These are phyloP conservation scores for Teunomyces kruisii DNA, from an alignment of 805 yeast species.

Conservation along the genomic window DNA sequence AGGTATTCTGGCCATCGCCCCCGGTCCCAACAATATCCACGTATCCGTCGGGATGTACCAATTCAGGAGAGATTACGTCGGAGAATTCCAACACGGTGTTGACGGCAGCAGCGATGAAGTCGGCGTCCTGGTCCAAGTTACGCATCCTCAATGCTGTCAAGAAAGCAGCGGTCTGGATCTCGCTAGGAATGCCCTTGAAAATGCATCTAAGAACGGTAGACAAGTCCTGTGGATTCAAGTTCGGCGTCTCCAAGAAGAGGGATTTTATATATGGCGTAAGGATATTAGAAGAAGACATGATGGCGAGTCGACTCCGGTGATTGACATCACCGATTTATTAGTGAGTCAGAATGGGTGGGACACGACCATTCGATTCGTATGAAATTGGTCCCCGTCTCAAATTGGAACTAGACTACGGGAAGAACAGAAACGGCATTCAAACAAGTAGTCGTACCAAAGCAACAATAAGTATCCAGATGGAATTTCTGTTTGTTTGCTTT, in stretches of 20 bases:
- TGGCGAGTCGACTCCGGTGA: not conserved
- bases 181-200: slow-evolving; percentile 59
- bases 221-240: slow-evolving; percentile 63
- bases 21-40: slow-evolving; percentile 98
- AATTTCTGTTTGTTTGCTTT: too few relatives aligned
- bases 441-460: too few relatives aligned
- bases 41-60: slow-evolving; percentile 51
- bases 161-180: slow-evolving; percentile 75
- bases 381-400: too few relatives aligned
- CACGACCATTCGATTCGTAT: not conserved
- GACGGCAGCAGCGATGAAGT: slow-evolving; percentile 84
- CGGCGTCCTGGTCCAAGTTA: slow-evolving; percentile 79
- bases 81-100: slow-evolving; percentile 68
- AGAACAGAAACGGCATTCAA: too few relatives aligned
- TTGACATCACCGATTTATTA: not conserved
- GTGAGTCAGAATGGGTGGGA: not conserved
- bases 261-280: slow-evolving; percentile 64
- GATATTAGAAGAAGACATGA: slow-evolving; percentile 20
- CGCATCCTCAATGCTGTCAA: slow-evolving; percentile 72
- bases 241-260: slow-evolving; percentile 59
- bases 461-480: too few relatives aligned
- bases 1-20: slow-evolving; percentile 97
- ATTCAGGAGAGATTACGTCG: slow-evolving; percentile 46
- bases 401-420: too few relatives aligned
- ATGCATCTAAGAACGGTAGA: slow-evolving; percentile 60